These are phyloP conservation scores for Plenodomus biglobosus DNA, from an alignment of 2,329 filamentous ascomycete genomes.

Conservation along the genomic window DNA sequence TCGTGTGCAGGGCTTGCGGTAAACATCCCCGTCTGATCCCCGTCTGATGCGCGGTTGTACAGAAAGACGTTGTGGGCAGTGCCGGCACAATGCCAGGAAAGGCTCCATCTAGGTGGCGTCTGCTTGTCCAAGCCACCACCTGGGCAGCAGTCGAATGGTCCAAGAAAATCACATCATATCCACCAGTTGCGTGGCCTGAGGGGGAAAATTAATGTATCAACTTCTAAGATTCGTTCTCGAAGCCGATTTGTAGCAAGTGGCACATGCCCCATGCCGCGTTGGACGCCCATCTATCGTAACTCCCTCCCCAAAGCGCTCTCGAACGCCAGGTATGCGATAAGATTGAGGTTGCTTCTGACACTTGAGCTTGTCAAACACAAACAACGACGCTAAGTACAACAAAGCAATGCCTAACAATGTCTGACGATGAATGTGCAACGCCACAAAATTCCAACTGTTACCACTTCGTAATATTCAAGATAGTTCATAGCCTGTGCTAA, in stretches of 20 bases:
- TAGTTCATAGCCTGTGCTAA: not conserved
- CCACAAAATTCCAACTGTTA: not conserved
- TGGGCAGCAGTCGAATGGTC: not conserved
- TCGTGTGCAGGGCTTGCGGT: constrained; percentile 15
- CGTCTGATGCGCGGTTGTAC: constrained; percentile 18
- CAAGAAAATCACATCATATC: not conserved
- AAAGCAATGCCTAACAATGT: no score
- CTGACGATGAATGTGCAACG: not conserved
- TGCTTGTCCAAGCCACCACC: constrained; percentile 5
- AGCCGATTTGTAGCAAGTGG: constrained; percentile 6
- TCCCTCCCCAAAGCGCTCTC: constrained; percentile 9
- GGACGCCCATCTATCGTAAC: constrained; percentile 2
- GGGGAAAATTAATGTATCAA: not conserved
- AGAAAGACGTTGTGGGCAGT: constrained; percentile 24
- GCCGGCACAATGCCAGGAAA: constrained; percentile 14
- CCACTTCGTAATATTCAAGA: no score
- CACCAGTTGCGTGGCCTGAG: not conserved
- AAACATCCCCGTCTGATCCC: constrained; percentile 18
- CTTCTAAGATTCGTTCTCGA: no score
- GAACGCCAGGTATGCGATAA: constrained; percentile 12
- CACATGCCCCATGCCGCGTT: constrained; percentile 3
- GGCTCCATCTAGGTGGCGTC: constrained; percentile 11
- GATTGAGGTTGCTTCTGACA: no score
- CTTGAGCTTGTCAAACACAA: no score
- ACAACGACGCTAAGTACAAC: no score